Conservation (phyloP, 2,329 filamentous ascomycete species). For the Zalaria sp. region DNA sequence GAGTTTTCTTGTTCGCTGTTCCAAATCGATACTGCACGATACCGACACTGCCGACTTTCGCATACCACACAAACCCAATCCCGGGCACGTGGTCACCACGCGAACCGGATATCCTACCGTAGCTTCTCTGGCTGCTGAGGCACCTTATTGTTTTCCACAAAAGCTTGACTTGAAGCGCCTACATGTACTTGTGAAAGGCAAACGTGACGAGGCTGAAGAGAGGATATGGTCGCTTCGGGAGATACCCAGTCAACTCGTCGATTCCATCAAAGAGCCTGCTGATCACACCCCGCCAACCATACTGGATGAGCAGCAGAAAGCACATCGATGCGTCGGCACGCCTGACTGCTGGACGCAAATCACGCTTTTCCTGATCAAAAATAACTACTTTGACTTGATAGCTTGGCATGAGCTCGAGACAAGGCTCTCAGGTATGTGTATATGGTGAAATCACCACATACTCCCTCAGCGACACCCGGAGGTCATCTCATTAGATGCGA, state of each 20-base stretch:
- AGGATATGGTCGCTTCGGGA: constrained; percentile 43
- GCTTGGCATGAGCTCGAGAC: too few species aligned
- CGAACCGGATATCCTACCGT: constrained; percentile 4
- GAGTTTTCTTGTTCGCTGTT: constrained; percentile 36
- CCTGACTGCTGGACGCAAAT: constrained; percentile 5
- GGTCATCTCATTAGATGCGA: too few species aligned
- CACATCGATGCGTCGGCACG: constrained; percentile 12
- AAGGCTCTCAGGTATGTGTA: too few species aligned
- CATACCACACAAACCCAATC: constrained; percentile 7
- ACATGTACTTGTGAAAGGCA: constrained; percentile 29
- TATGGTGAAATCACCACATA: too few species aligned
- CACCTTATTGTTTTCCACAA: constrained; percentile 38
- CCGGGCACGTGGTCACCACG: background rate
- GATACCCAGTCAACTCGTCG: constrained; percentile 43
- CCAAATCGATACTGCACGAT: constrained; percentile 37
- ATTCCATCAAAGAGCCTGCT: constrained; percentile 25
- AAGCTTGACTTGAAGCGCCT: constrained; percentile 33
- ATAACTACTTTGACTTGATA: too few species aligned
- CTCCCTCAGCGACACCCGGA: too few species aligned
- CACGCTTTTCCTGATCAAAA: too few species aligned
- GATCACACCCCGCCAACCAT: constrained; percentile 35
- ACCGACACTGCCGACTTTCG: constrained; percentile 15
- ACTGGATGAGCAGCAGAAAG: constrained; percentile 22
- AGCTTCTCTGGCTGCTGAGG: constrained; percentile 25
- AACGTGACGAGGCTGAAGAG: constrained; percentile 31